A percentile compares a stretch with the other conserved stretches of the same genome.
Conservation (phyloP, 176 grass and related monocot species). For the sorghum (Sorghum bicolor) region Sorghum_bicolor_NCBIv3 NC_012875.2:48740501-48741000, state of each 20-base stretch:
- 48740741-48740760: conserved; percentile 24
- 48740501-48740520: conserved; percentile 32
- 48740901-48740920: conserved; percentile 7
- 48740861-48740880: conserved; percentile 33
- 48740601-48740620: conserved; percentile 35
- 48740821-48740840: conserved; percentile 45
- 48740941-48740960: conserved; percentile 21
- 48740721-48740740: conserved; percentile 21
- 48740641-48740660: conserved; percentile 29
- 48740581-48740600: conserved; percentile 33
- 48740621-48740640: not conserved
- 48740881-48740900: conserved; percentile 37
- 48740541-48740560: conserved; percentile 40
- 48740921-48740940: conserved; percentile 10
- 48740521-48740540: conserved; percentile 51
- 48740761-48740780: conserved; percentile 31
- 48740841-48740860: conserved; percentile 44
- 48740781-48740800: conserved; percentile 14
- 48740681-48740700: conserved; percentile 29
- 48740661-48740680: conserved; percentile 15
- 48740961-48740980: conserved; percentile 5
- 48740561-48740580: conserved; percentile 32
- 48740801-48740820: conserved; percentile 38
- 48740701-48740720: conserved; percentile 13
- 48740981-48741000: conserved; percentile 24